Percentiles rank a stretch among this genome's conserved stretches.
phyloP scores from a whole-genome alignment of 2,329 filamentous ascomycete genomes.

The Colletotrichum agaves region DNA sequence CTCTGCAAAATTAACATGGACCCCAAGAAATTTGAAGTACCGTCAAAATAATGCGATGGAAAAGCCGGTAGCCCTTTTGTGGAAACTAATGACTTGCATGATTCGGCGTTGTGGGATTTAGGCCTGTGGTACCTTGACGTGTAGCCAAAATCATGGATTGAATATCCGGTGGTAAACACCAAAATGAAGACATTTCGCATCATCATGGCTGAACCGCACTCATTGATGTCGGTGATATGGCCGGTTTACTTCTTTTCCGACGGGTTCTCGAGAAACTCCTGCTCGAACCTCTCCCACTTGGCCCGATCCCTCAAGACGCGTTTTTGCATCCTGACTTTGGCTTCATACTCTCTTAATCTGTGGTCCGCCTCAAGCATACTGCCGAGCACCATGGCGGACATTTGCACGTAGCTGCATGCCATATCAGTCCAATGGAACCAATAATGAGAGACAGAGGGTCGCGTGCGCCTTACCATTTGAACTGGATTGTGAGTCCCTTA shows the following conservation, averaged over 20 bases:
- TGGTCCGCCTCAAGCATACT: constrained; percentile 80
- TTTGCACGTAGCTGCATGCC: constrained; percentile 75
- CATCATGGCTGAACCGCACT: background rate
- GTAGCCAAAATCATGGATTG: constrained; percentile 20
- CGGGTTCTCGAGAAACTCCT: constrained; percentile 62
- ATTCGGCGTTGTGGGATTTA: constrained; percentile 47
- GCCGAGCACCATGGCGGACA: constrained; percentile 87
- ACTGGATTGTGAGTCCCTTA: constrained; percentile 76
- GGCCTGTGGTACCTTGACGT: constrained; percentile 13
- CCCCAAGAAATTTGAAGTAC: constrained; percentile 76
- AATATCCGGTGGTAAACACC: constrained; percentile 29
- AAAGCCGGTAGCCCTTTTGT: background rate
- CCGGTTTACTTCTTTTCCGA: constrained; percentile 44
- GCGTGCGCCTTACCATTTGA: constrained; percentile 73
- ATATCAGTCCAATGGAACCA: constrained; percentile 13
- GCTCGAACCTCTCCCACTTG: constrained; percentile 75
- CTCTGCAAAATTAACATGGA: constrained; percentile 98
- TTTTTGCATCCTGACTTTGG: constrained; percentile 71
- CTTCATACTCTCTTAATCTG: constrained; percentile 74
- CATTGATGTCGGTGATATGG: background rate
- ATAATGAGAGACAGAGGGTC: background rate
- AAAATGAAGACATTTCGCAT: constrained; percentile 20
- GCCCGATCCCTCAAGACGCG: constrained; percentile 72
- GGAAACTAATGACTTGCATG: constrained; percentile 40
- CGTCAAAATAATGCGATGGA: constrained; percentile 46